Conservation (phyloP, 257 asterid species). For the Avicennia marina region DNA sequence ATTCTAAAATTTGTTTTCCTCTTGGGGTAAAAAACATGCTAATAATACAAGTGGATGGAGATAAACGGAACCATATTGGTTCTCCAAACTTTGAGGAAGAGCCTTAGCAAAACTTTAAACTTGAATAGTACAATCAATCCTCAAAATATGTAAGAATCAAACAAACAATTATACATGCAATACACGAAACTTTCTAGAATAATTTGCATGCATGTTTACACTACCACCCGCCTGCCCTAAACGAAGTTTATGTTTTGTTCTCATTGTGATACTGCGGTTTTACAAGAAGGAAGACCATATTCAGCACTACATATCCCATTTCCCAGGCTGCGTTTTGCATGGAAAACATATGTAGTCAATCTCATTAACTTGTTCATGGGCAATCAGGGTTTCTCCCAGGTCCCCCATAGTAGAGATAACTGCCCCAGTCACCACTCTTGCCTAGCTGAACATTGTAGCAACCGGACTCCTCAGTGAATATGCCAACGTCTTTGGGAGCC, state of each 20-base stretch:
- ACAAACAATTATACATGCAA: too few species aligned
- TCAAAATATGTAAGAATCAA: too few species aligned
- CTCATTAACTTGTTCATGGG: slow-evolving; percentile 29
- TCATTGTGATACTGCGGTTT: slow-evolving; percentile 24
- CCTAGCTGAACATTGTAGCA: slow-evolving; percentile 66
- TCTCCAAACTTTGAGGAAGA: too few species aligned
- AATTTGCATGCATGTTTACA: too few species aligned
- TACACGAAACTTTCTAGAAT: too few species aligned
- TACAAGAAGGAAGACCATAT: slow-evolving; percentile 46
- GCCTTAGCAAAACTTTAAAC: too few species aligned
- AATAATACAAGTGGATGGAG: too few species aligned
- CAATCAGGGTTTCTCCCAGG: slow-evolving; percentile 76
- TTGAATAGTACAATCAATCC: too few species aligned
- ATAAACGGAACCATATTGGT: too few species aligned
- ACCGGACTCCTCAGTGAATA: slow-evolving; percentile 54
- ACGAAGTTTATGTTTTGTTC: slow-evolving; percentile 16
- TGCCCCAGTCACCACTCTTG: slow-evolving; percentile 59
- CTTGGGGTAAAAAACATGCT: too few species aligned
- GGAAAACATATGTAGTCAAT: neutral
- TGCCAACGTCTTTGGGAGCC: slow-evolving; percentile 46
- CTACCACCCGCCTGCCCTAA: slow-evolving; percentile 18
- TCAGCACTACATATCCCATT: slow-evolving; percentile 15
- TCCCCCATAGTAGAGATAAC: slow-evolving; percentile 79
- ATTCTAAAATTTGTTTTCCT: too few species aligned
- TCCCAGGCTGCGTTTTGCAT: slow-evolving; percentile 17